phyloP scores from a whole-genome alignment of 495 filamentous ascomycete species.

The Penicillium crystallinum region DNA sequence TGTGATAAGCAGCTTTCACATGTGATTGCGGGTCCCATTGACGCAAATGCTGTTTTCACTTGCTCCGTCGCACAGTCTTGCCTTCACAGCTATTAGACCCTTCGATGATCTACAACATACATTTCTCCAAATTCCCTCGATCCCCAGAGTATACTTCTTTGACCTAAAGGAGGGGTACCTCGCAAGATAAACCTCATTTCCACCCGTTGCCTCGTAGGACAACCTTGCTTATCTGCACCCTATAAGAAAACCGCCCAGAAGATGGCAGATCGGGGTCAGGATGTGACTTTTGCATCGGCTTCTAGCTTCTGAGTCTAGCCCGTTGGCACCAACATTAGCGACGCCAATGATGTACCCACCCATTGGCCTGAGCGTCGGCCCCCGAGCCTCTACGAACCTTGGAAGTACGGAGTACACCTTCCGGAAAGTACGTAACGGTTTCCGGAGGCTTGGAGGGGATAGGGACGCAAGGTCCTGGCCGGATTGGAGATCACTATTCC shows the following conservation, averaged over 20 bases:
- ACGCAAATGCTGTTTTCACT: conserved; percentile 7
- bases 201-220: not conserved
- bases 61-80: too few species aligned
- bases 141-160: not conserved
- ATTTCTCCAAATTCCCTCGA: not conserved
- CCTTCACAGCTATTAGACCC: too few species aligned
- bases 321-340: not conserved
- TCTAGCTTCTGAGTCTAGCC: not conserved
- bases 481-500: conserved; percentile 14
- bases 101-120: too few species aligned
- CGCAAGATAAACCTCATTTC: not conserved
- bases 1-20: conserved; percentile 24
- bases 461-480: conserved; percentile 6
- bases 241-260: not conserved
- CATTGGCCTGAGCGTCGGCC: conserved; percentile 20
- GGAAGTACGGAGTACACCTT: not conserved
- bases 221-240: conserved; percentile 12
- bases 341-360: conserved; percentile 9
- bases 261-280: not conserved
- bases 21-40: conserved; percentile 41
- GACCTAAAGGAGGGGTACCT: not conserved
- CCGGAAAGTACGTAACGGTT: not conserved
- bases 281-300: not conserved
- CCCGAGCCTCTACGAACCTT: conserved; percentile 5
- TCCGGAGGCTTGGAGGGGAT: not conserved